Base-by-base conservation (phyloP, 331 rosid species). In the Quercus phellos region DNA sequence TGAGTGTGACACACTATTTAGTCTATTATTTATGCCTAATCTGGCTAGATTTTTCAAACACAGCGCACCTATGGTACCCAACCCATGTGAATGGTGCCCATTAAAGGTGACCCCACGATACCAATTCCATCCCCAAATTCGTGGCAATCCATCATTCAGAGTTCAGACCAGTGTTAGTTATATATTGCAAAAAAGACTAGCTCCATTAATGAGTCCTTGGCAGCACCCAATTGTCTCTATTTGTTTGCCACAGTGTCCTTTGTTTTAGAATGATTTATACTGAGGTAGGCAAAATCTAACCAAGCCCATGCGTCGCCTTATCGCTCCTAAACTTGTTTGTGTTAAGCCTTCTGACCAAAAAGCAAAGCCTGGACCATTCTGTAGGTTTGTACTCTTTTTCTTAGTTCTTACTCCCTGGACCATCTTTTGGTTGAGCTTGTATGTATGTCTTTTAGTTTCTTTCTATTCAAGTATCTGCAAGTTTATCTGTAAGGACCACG, bases 71-170 rank as follows among this genome's bases (percentile, higher is more conserved):
- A 55, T 9, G 29, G 30, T 72, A 70, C 78, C 86, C 54, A 78
- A 73, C 74, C 84, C 93, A 85, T 85, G 87, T 89, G 96, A 84
- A 30, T 2, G 21, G 72, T 73, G 75, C 29, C 67, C 19, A 3
- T 3, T 66, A 5, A 22, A 30, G 34, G 51, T 55, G 80, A 72
- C 61, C 80, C 76, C 77, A 73, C 79, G 53, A 50, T 51, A 13
- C 68, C 27, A 9, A 53, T 75, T 67, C 64, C 34, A 2, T 66
- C 50, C 70, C 70, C 70, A 32, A 66, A 66, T 58, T 22, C 30
- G 4, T 8, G 64, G 30, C 53, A 46, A 12, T 46, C 53, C 1
- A 10, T 46, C 53, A 46, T 46, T 46, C 46, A 8, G 12, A 46
- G 51, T 10, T 46, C 53, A 46, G 63, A 38, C 46, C 3, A 38